These are phyloP conservation scores for Eleusine indica DNA, from an alignment of 176 grass and related monocot species.

Conservation along the genomic window DNA sequence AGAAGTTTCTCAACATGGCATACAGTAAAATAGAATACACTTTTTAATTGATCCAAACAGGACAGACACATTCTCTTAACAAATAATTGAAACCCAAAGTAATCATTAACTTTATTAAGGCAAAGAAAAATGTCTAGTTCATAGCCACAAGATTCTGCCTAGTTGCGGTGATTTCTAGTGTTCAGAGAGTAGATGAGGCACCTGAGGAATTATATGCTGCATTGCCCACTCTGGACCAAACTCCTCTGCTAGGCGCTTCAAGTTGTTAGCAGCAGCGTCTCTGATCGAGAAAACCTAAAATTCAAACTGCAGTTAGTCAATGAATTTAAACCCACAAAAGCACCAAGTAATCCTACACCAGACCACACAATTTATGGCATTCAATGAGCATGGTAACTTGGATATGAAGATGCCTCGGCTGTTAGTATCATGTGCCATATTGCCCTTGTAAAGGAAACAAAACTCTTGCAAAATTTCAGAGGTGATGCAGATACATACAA, in stretches of 20 bases:
- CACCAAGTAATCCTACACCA: neutral
- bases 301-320: neutral
- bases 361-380: neutral
- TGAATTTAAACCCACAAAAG: neutral
- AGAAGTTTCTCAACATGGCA: neutral
- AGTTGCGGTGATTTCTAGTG: neutral
- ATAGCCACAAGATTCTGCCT: neutral
- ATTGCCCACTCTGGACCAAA: constrained; percentile 96
- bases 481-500: neutral
- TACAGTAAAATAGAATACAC: neutral
- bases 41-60: neutral
- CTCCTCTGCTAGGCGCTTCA: constrained; percentile 92
- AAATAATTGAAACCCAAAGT: neutral
- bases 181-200: neutral
- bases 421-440: neutral
- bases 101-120: neutral
- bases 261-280: constrained; percentile 91
- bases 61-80: neutral
- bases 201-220: constrained; percentile 96
- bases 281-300: constrained; percentile 92
- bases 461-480: neutral
- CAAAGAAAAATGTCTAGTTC: neutral
- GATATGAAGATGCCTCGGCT: neutral
- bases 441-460: neutral
- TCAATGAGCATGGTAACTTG: neutral